Evolutionary conservation across 2,329 filamentous ascomycete species (phyloP).

Genomic region (Beauveria sp.): DNA sequence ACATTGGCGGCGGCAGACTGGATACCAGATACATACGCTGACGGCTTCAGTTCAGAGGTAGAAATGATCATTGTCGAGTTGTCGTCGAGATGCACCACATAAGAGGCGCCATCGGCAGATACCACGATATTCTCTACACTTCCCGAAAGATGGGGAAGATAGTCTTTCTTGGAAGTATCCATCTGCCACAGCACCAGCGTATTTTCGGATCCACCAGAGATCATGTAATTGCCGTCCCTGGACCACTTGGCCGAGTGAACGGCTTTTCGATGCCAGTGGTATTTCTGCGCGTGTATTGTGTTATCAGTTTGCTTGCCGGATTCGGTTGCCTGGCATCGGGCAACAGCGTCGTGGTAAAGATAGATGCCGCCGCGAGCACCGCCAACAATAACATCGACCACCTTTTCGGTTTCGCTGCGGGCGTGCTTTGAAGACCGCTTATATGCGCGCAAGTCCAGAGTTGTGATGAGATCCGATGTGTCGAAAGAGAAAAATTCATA

Average conservation of each 20-base stretch:
- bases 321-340: constrained; percentile 42
- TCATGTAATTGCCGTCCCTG: constrained; percentile 87
- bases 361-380: constrained; percentile 69
- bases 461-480: constrained; percentile 56
- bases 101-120: constrained; percentile 71
- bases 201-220: constrained; percentile 87
- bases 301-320: constrained; percentile 34
- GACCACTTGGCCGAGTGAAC: constrained; percentile 90
- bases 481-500: constrained; percentile 54
- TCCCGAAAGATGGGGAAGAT: constrained; percentile 82
- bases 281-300: constrained; percentile 52
- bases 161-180: constrained; percentile 74
- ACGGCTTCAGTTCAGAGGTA: constrained; percentile 80
- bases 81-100: constrained; percentile 78
- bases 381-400: constrained; percentile 72
- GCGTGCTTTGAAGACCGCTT: constrained; percentile 16
- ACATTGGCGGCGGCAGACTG: constrained; percentile 54
- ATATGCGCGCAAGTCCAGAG: constrained; percentile 53
- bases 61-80: constrained; percentile 89
- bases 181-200: constrained; percentile 90
- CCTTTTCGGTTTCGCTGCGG: constrained; percentile 22
- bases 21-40: constrained; percentile 75
- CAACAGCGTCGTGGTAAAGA: constrained; percentile 69
- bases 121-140: constrained; percentile 79
- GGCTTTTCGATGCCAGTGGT: constrained; percentile 86